Evolutionary conservation across 257 asterid genomes (phyloP), one percentile per base, ranked within the genome.

Genomic region (Jacaranda mimosifolia): DNA sequence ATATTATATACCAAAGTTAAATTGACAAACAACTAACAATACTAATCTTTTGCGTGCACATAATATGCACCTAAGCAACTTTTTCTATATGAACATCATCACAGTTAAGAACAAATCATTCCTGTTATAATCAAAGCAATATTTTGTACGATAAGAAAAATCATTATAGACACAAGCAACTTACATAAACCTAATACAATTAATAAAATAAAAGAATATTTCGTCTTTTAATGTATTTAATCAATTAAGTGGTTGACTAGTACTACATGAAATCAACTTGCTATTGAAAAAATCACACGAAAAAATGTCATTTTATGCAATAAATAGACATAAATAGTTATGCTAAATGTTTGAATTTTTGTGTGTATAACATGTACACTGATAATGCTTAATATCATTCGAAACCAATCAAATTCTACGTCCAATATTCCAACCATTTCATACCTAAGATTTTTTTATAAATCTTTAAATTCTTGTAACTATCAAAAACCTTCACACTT

Each of bases 1-100:
- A 26, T 10, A 60, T 35, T 60, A 7, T 10, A 19, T 7, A 57
- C 19, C 9, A 57, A 57, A 4, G 6, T 55, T 55, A 55, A 53
- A 53, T n/a, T 55, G 60, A 18, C 9, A 19, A 57, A 18, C 19
- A 18, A 18, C 26, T 57, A 26, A 18, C 12, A 58, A 58, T 19
- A 3, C 40, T 59, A 35, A 63, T 2, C 68, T 36, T 36, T 63
- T 63, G 68, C 68, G 68, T 63, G 68, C 68, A 63, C 68, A 63
- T 38, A 36, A 36, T 63, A 48, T 63, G 21, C 45, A 14, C 68
- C n/a, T 12, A 15, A 15, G 26, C 6, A 1, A 5, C 19, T 26
- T 55, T 60, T 32, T 32, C 68, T 14, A 15, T 36, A 6, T 39
- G 7, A 26, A 60, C 45, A 60, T 60, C 12, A 63, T 63, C 5